Base-by-base conservation (phyloP, 768 basidiomycete genomes). In the Russula vinacea region DNA sequence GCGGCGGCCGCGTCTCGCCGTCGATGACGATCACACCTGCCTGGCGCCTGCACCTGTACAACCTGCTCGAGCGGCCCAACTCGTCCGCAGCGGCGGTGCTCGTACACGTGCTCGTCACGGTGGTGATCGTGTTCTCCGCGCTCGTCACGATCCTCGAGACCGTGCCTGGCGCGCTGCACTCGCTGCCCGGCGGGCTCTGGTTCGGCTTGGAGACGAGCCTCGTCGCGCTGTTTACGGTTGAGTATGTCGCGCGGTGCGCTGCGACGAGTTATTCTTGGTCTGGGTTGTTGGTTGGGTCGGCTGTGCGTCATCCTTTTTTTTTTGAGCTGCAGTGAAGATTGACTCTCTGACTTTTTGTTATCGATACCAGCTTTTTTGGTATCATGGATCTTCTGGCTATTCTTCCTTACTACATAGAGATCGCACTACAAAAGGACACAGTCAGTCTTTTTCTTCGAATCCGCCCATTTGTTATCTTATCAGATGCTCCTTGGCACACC, bases 121-220 rank as follows among this genome's bases (percentile, higher is more conserved):
- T 79, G 14, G 78, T 90, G 47, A 94, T 95, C 66, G 72, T 91
- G 2, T 74, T 88, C 66, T 89, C 88, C 1, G 90, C 90, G 1
- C 67, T 89, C 44, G 83, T 92, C 32, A 92, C 90, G 0, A 79
- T 91, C 5, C 76, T 92, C 29, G 90, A 92, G 73, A 92, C 91
- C 0, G 85, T 92, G 1, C 90, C 89, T 0, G 22, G 45, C 45
- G 81, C 83, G 1, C 86, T 92, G 67, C 89, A 89, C 71, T 80
- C 82, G 11, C 84, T 87, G 3, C 82, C 85, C 3, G 84, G 82
- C 16, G 78, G 85, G 42, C 78, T 88, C 8, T 92, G 94, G 85
- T 96, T 96, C 66, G 94, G 94, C 1, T 72, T 93, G 24, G 94
- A 95, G 76, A 93, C 92, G 19, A 86, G 82, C 57, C 74, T 95